Conservation (phyloP, 139 green algal species). For the Volvox africanus region DNA sequence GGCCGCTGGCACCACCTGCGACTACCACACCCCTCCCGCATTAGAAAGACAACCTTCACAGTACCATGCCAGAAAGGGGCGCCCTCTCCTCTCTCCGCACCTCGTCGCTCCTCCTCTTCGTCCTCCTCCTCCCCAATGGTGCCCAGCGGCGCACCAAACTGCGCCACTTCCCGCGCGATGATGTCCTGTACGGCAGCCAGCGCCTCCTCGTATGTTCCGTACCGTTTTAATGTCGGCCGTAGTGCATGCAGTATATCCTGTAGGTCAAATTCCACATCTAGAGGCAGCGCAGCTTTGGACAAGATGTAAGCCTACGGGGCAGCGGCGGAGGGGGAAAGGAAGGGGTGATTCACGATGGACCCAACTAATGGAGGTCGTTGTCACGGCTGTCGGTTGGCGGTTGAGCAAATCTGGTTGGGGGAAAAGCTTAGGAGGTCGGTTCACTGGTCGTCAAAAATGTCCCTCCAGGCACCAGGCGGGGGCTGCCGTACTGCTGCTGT, state of each 20-base stretch:
- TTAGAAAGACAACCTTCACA: background rate
- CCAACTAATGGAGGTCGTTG: too few relatives aligned
- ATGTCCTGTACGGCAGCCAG: slow-evolving; percentile 69
- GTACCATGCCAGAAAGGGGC: too few relatives aligned
- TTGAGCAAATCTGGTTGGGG: too few relatives aligned
- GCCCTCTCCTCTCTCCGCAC: slow-evolving; percentile 1
- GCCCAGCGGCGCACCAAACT: slow-evolving; percentile 46
- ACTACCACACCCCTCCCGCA: background rate
- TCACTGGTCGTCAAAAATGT: too few relatives aligned
- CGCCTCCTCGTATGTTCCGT: slow-evolving; percentile 75
- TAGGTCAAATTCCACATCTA: slow-evolving; percentile 95
- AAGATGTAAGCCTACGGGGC: slow-evolving; percentile 82
- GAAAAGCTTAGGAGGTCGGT: too few relatives aligned
- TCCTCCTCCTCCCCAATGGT: slow-evolving; percentile 57
- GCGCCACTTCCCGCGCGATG: slow-evolving; percentile 63
- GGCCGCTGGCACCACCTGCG: slow-evolving; percentile 1
- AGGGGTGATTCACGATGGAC: too few relatives aligned
- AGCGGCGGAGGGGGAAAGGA: too few relatives aligned
- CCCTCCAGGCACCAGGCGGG: too few relatives aligned
- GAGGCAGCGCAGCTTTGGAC: slow-evolving; percentile 82
- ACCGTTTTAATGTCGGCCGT: slow-evolving; percentile 73
- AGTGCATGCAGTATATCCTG: slow-evolving; percentile 88
- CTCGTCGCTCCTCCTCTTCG: slow-evolving; percentile 56
- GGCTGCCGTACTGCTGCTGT: too few relatives aligned
- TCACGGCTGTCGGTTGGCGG: too few relatives aligned